Percentiles rank a stretch among this genome's conserved stretches.
Evolutionary conservation across 192 early-diverging fungal species (phyloP).

Genomic region (Coemansia sp.): DNA sequence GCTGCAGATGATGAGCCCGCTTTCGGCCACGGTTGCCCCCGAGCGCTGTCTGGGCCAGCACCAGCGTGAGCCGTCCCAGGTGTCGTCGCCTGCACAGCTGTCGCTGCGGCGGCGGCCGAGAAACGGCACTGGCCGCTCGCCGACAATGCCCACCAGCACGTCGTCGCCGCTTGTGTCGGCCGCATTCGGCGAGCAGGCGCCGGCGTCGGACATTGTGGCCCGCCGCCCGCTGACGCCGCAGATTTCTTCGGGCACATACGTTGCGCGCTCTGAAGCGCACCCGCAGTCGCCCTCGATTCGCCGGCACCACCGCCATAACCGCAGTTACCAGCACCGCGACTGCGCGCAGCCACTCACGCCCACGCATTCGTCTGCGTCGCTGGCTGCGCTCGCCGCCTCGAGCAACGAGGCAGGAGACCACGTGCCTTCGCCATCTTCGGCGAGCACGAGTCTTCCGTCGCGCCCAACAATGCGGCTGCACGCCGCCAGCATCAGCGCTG

Average conservation of each 20-base stretch:
- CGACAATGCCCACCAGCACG: constrained; percentile 13
- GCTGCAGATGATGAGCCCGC: constrained; percentile 8
- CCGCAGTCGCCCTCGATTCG: constrained; percentile 31
- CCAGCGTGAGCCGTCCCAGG: not conserved
- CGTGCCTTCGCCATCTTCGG: constrained; percentile 4
- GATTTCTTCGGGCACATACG: constrained; percentile 25
- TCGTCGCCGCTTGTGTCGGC: constrained; percentile 22
- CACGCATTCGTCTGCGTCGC: constrained; percentile 36
- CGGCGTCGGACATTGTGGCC: constrained; percentile 20
- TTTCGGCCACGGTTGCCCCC: not conserved
- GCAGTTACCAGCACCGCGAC: constrained; percentile 35
- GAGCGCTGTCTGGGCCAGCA: not conserved
- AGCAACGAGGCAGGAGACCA: not conserved
- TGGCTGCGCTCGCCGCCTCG: constrained; percentile 14
- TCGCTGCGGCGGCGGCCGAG: constrained; percentile 29
- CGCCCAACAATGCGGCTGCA: constrained; percentile 35
- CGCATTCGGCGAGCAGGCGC: constrained; percentile 1
- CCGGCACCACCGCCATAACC: constrained; percentile 36
- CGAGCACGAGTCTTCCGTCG: constrained; percentile 6
- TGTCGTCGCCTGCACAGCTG: not conserved
- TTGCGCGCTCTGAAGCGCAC: not conserved
- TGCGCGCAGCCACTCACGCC: constrained; percentile 45
- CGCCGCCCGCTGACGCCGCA: constrained; percentile 51
- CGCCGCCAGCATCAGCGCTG: constrained; percentile 36
- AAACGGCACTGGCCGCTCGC: constrained; percentile 30